These are phyloP conservation scores for Tilletiopsis washingtonensis DNA, from an alignment of 1,284 basidiomycete species.

Conservation along the genomic window DNA sequence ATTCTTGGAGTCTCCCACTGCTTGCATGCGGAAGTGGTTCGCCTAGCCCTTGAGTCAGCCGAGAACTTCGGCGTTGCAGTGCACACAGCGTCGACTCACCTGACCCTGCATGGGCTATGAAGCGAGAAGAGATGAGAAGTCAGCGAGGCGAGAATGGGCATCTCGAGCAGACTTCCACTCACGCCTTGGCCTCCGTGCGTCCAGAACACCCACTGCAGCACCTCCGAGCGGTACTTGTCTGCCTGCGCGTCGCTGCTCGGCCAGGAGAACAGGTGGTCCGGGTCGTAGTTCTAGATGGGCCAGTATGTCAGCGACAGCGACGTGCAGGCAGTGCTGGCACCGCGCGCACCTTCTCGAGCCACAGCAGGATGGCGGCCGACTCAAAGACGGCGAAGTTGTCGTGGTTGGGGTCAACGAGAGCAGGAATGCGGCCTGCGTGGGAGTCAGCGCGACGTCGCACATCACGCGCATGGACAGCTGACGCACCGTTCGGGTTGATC, in stretches of 20 bases:
- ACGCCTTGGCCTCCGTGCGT: slow-evolving; percentile 9
- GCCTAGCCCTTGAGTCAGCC: slow-evolving; percentile 34
- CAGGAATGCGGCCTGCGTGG: slow-evolving; percentile 39
- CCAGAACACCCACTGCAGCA: slow-evolving; percentile 23
- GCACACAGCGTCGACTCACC: no score
- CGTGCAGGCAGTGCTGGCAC: not conserved
- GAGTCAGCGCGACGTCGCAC: no score
- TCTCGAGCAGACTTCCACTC: no score
- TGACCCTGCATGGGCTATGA: no score
- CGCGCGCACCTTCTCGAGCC: slow-evolving; percentile 23
- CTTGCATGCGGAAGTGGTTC: slow-evolving; percentile 29
- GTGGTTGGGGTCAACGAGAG: slow-evolving; percentile 27
- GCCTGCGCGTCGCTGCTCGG: slow-evolving; percentile 18
- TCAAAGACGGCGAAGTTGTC: slow-evolving; percentile 20
- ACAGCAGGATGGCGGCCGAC: slow-evolving; percentile 35
- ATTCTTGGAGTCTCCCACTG: slow-evolving; percentile 18
- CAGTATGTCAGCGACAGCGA: not conserved
- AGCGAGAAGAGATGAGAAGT: no score
- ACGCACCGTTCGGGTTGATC: slow-evolving; percentile 44
- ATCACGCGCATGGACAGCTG: no score
- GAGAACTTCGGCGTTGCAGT: no score
- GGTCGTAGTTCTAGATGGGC: no score
- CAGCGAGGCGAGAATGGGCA: not conserved
- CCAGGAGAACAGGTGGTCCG: slow-evolving; percentile 26
- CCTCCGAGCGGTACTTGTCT: slow-evolving; percentile 22